Percentiles rank a stretch among this genome's conserved stretches.
Evolutionary conservation across 257 asterid genomes (phyloP).

Genomic region (Solanum corneliomulleri): DNA sequence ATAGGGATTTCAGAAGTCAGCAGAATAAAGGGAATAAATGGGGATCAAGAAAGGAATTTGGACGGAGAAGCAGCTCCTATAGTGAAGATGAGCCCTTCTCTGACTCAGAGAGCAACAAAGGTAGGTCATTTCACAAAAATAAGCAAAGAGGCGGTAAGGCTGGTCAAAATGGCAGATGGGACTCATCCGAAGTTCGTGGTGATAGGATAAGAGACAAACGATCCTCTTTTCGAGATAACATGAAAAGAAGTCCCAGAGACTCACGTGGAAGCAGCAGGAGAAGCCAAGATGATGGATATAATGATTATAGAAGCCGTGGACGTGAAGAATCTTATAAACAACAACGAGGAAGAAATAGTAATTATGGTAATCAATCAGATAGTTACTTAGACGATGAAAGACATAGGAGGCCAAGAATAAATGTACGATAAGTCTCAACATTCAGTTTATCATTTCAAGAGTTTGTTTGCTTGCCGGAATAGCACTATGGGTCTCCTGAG

Average conservation of each 20-base stretch:
- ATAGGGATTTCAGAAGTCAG: slow-evolving; percentile 25
- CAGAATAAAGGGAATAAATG: slow-evolving; percentile 19
- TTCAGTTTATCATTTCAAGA: background rate
- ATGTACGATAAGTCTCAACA: slow-evolving; percentile 41
- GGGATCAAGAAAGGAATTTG: slow-evolving; percentile 22
- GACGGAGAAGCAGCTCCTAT: slow-evolving; percentile 21
- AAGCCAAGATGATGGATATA: slow-evolving; percentile 19
- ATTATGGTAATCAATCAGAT: slow-evolving; percentile 18
- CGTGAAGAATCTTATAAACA: slow-evolving; percentile 31
- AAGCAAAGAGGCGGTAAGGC: slow-evolving; percentile 15
- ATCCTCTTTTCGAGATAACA: slow-evolving; percentile 15
- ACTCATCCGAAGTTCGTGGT: slow-evolving; percentile 7
- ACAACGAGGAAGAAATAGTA: slow-evolving; percentile 32
- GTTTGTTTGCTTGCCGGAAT: background rate
- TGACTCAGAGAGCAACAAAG: slow-evolving; percentile 35
- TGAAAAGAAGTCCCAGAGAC: slow-evolving; percentile 24
- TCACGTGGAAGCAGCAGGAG: slow-evolving; percentile 21
- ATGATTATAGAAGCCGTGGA: slow-evolving; percentile 15
- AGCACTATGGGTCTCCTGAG: background rate
- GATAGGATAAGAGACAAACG: slow-evolving; percentile 10
- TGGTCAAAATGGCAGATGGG: slow-evolving; percentile 13
- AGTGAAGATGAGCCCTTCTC: slow-evolving; percentile 18
- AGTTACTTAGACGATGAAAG: slow-evolving; percentile 41
- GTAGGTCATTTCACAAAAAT: slow-evolving; percentile 11
- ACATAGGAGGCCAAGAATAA: slow-evolving; percentile 45